Percentiles rank a stretch among this genome's conserved stretches.
phyloP scores from a whole-genome alignment of 192 early-diverging fungal genomes.

The Chytriomyces sp. region DNA sequence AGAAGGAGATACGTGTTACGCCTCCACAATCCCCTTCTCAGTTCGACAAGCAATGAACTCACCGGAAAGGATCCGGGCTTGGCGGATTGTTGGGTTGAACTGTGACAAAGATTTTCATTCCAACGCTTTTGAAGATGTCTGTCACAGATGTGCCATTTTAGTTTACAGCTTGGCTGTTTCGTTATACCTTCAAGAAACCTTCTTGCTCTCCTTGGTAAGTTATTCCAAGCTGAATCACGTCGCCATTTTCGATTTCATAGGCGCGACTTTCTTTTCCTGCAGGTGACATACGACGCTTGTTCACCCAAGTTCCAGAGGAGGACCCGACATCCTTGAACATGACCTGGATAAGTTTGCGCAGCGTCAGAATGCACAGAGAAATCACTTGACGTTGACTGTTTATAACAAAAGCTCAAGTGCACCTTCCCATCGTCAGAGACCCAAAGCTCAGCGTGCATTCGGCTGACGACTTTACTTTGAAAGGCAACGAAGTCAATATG shows the following conservation, averaged over 20 bases:
- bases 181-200: constrained; percentile 47
- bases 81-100: constrained; percentile 29
- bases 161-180: too few species aligned
- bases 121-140: constrained; percentile 78
- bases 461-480: constrained; percentile 84
- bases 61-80: constrained; percentile 41
- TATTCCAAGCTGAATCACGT: constrained; percentile 94
- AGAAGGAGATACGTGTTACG: background rate
- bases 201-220: constrained; percentile 93
- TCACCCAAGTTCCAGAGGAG: constrained; percentile 95
- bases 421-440: constrained; percentile 67
- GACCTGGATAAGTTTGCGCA: constrained; percentile 59
- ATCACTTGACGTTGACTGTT: background rate
- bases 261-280: constrained; percentile 78
- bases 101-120: constrained; percentile 65
- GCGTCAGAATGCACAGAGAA: background rate
- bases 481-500: constrained; percentile 49
- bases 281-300: constrained; percentile 86
- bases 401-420: background rate
- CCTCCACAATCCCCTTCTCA: constrained; percentile 50
- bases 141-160: too few species aligned
- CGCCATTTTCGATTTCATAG: constrained; percentile 81
- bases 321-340: constrained; percentile 90
- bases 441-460: constrained; percentile 95
- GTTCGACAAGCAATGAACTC: constrained; percentile 38